Percentiles rank a stretch among this genome's conserved stretches.
phyloP scores from a whole-genome alignment of 495 filamentous ascomycete genomes.

The Tuber microsphaerosporum region DNA sequence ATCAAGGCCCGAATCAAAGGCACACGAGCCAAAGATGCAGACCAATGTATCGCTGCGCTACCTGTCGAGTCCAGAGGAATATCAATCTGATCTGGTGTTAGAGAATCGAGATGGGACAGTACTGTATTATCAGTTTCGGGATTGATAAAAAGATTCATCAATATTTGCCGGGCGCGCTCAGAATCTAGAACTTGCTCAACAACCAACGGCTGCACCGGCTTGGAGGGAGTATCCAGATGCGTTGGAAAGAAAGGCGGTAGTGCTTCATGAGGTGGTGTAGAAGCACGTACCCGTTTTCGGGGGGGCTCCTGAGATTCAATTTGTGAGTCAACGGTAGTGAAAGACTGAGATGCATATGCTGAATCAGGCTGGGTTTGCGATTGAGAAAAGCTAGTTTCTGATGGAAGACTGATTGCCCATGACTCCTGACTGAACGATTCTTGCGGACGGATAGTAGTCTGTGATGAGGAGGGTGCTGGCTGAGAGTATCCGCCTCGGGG shows the following conservation, averaged over 20 bases:
- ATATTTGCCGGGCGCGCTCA: constrained; percentile 65
- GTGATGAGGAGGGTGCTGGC: constrained; percentile 43
- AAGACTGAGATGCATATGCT: constrained; percentile 48
- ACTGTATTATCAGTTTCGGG: constrained; percentile 48
- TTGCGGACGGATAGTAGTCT: constrained; percentile 33
- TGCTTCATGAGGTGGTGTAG: constrained; percentile 35
- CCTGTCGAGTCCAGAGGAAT: constrained; percentile 77
- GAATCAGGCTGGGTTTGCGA: constrained; percentile 47
- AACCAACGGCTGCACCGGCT: constrained; percentile 62
- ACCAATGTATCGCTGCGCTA: constrained; percentile 92
- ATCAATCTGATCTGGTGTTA: constrained; percentile 79
- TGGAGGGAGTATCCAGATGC: constrained; percentile 50
- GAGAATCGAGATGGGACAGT: constrained; percentile 46
- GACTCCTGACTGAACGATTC: constrained; percentile 54
- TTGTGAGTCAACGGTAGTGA: constrained; percentile 43
- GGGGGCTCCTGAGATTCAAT: constrained; percentile 68
- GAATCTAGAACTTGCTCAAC: constrained; percentile 58
- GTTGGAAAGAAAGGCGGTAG: constrained; percentile 32
- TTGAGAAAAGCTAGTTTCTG: constrained; percentile 56
- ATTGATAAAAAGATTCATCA: constrained; percentile 85
- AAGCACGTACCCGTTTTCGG: constrained; percentile 57
- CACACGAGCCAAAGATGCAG: constrained; percentile 84
- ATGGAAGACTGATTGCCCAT: constrained; percentile 50
- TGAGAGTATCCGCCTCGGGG: constrained; percentile 47
- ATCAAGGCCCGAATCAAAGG: constrained; percentile 72